A percentile compares a stretch with the other conserved stretches of the same genome.
Evolutionary conservation across 1,139 yeast genomes (phyloP).

Genomic region (Suhomyces coccinellae): DNA sequence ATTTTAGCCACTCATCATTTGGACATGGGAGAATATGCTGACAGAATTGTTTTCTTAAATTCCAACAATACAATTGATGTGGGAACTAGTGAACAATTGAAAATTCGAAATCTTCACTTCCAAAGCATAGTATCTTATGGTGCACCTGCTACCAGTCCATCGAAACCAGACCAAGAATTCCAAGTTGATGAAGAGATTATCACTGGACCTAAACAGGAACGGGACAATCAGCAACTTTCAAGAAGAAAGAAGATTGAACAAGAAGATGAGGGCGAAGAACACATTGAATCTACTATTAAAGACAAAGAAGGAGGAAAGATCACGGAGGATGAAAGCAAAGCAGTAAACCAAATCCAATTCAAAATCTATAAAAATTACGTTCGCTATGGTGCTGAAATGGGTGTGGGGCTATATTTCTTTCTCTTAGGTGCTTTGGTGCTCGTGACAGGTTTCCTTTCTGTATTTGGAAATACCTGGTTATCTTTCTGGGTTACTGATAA

Average conservation of each 20-base stretch:
- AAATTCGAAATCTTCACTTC: conserved; percentile 46
- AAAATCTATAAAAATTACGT: conserved; percentile 16
- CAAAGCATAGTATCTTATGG: conserved; percentile 51
- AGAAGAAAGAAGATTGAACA: conserved; percentile 14
- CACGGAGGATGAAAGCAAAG: conserved; percentile 24
- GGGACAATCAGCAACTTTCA: neutral
- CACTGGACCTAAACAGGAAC: neutral
- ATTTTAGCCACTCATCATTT: conserved; percentile 84
- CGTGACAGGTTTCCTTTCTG: conserved; percentile 55
- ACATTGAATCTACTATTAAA: conserved; percentile 18
- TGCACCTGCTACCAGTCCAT: conserved; percentile 17
- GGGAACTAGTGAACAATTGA: conserved; percentile 58
- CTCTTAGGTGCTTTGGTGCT: conserved; percentile 21
- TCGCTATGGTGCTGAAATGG: conserved; percentile 1
- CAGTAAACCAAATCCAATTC: conserved; percentile 17
- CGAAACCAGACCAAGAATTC: conserved; percentile 18
- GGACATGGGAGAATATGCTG: conserved; percentile 65
- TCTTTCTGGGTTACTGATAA: conserved; percentile 75
- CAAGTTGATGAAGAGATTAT: conserved; percentile 11
- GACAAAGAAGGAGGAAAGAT: conserved; percentile 32
- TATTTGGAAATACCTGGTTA: conserved; percentile 79
- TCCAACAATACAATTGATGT: conserved; percentile 62
- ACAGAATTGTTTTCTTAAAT: conserved; percentile 66
- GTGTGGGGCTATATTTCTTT: conserved; percentile 17
- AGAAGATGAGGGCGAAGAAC: conserved; percentile 25